Conservation (phyloP, 2,329 filamentous ascomycete genomes). For the Phoma sp. region DNA sequence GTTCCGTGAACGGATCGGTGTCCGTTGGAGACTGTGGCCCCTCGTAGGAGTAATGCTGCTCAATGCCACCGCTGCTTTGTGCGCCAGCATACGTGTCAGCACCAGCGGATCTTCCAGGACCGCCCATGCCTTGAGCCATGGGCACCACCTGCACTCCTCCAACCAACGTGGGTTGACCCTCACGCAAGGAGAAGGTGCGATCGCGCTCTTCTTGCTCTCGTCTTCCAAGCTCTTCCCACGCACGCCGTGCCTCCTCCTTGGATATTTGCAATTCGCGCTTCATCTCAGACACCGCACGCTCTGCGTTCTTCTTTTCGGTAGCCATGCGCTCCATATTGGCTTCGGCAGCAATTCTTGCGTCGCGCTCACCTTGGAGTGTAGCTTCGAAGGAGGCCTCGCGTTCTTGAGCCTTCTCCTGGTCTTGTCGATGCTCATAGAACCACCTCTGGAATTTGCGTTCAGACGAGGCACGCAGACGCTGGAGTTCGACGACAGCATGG, state of each 20-base stretch:
- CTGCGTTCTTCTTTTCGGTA: conserved; percentile 70
- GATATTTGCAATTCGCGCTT: conserved; percentile 91
- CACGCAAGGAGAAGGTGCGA: conserved; percentile 80
- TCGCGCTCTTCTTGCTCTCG: conserved; percentile 93
- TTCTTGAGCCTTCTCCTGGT: conserved; percentile 85
- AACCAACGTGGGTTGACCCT: conserved; percentile 85
- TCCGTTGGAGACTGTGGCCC: conserved; percentile 60
- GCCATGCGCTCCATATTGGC: conserved; percentile 70
- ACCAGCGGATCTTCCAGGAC: conserved; percentile 44
- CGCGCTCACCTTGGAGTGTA: conserved; percentile 75
- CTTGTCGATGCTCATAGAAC: conserved; percentile 93
- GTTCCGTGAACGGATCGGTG: conserved; percentile 68
- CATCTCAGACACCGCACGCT: conserved; percentile 87
- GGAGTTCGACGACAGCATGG: conserved; percentile 94
- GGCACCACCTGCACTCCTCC: conserved; percentile 95
- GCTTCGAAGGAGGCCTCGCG: conserved; percentile 79
- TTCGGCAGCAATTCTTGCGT: conserved; percentile 70
- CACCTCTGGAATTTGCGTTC: conserved; percentile 98
- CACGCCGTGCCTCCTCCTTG: conserved; percentile 91
- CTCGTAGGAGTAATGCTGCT: conserved; percentile 59
- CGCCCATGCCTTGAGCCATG: conserved; percentile 72
- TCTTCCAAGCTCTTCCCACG: conserved; percentile 95
- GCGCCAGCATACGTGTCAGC: conserved; percentile 41
- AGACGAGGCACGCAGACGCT: conserved; percentile 89
- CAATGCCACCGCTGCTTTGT: conserved; percentile 41